These are phyloP conservation scores for Ascochyta fabae DNA, from an alignment of 2,329 filamentous ascomycete genomes.

Conservation along the genomic window DNA sequence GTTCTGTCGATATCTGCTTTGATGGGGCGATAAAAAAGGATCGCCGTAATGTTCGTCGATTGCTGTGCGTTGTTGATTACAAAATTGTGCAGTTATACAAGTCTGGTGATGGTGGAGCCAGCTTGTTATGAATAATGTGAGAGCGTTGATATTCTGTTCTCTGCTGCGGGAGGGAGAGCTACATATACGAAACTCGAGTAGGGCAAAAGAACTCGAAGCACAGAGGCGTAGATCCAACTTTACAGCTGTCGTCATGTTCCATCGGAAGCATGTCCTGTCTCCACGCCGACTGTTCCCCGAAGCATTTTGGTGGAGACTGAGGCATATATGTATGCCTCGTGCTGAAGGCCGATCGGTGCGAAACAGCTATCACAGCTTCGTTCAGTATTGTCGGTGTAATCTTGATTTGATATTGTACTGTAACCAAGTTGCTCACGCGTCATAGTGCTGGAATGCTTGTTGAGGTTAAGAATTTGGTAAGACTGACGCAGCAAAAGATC, in stretches of 20 bases:
- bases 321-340: not conserved
- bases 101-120: not conserved
- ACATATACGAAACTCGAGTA: not conserved
- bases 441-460: not conserved
- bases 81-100: not conserved
- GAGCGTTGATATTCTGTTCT: not conserved
- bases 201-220: not conserved
- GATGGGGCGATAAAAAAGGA: not conserved
- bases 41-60: not conserved
- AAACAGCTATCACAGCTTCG: not conserved
- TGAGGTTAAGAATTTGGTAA: not conserved
- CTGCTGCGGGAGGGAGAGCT: not conserved
- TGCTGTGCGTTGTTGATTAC: not conserved
- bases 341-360: not conserved
- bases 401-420: not conserved
- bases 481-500: not conserved
- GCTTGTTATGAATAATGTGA: not conserved
- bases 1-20: not conserved
- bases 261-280: not conserved
- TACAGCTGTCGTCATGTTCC: not conserved
- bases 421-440: not conserved
- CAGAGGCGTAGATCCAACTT: not conserved
- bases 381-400: not conserved
- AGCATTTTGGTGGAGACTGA: constrained; percentile 7
- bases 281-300: constrained; percentile 11